These are phyloP conservation scores for Leccinum aurantiacum DNA, from an alignment of 768 basidiomycete species.

Conservation along the genomic window DNA sequence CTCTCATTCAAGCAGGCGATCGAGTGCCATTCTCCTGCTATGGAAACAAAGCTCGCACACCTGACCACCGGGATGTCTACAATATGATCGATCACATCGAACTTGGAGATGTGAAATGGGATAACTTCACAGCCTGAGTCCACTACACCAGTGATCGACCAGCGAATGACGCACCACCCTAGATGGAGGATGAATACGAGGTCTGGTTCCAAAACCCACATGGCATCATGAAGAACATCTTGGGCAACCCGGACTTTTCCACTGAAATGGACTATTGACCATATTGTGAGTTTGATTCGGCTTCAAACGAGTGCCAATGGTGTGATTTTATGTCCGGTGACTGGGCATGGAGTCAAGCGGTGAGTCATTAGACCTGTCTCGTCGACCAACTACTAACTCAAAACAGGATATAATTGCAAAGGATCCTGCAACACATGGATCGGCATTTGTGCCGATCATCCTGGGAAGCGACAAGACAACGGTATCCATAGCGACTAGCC, in stretches of 20 bases:
- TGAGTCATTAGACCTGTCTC: not conserved
- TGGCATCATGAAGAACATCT: not conserved
- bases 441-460: not conserved
- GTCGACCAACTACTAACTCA: not conserved
- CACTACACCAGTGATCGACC: not conserved
- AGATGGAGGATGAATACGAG: constrained; percentile 1
- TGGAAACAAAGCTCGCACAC: too few relatives aligned
- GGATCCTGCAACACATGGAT: not conserved
- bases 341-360: not conserved
- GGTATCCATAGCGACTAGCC: not conserved
- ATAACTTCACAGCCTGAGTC: not conserved
- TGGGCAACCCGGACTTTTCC: not conserved
- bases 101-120: not conserved
- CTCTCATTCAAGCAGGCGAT: not conserved
- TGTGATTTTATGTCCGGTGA: not conserved
- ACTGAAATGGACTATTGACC: not conserved
- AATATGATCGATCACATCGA: not conserved
- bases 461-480: not conserved
- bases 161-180: not conserved
- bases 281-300: not conserved
- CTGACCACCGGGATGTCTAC: not conserved
- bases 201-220: not conserved
- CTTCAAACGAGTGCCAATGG: not conserved
- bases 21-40: not conserved
- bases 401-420: not conserved